These are phyloP conservation scores for Scheffersomyces segobiensis DNA, from an alignment of 1,139 yeast genomes.

Conservation along the genomic window DNA sequence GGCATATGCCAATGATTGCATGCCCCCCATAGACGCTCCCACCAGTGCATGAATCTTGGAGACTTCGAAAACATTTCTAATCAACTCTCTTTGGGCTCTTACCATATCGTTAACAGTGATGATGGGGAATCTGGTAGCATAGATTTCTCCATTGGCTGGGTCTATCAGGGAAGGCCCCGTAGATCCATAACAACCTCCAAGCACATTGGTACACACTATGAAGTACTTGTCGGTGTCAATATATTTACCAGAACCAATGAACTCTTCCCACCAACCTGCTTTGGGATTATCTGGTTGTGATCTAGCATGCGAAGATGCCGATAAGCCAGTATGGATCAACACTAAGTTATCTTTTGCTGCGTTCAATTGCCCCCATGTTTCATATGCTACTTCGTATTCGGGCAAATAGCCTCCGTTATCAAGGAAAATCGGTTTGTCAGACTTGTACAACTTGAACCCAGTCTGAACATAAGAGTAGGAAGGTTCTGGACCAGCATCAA, in stretches of 20 bases:
- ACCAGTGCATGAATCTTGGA: constrained; percentile 70
- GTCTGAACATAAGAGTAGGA: constrained; percentile 69
- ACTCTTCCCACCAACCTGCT: constrained; percentile 96
- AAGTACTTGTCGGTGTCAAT: constrained; percentile 81
- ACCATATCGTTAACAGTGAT: constrained; percentile 88
- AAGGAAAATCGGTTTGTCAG: constrained; percentile 60
- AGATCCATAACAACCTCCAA: constrained; percentile 94
- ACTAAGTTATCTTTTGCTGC: constrained; percentile 65
- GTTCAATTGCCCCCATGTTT: constrained; percentile 65
- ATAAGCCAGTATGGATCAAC: constrained; percentile 83
- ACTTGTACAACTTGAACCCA: constrained; percentile 63
- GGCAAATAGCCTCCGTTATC: constrained; percentile 84
- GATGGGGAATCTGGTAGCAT: constrained; percentile 88
- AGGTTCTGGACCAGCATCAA: constrained; percentile 83
- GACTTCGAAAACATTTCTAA: constrained; percentile 63
- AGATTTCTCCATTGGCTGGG: constrained; percentile 65
- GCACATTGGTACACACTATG: constrained; percentile 83
- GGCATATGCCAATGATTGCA: constrained; percentile 90
- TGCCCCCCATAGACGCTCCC: constrained; percentile 97
- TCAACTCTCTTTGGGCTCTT: constrained; percentile 76
- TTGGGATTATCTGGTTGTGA: constrained; percentile 70
- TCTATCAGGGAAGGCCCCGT: constrained; percentile 88
- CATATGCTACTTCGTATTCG: constrained; percentile 80
- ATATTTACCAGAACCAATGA: constrained; percentile 81
- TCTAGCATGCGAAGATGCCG: constrained; percentile 94